phyloP scores from a whole-genome alignment of 2,329 filamentous ascomycete species.

The Talaromyces sp. region DNA sequence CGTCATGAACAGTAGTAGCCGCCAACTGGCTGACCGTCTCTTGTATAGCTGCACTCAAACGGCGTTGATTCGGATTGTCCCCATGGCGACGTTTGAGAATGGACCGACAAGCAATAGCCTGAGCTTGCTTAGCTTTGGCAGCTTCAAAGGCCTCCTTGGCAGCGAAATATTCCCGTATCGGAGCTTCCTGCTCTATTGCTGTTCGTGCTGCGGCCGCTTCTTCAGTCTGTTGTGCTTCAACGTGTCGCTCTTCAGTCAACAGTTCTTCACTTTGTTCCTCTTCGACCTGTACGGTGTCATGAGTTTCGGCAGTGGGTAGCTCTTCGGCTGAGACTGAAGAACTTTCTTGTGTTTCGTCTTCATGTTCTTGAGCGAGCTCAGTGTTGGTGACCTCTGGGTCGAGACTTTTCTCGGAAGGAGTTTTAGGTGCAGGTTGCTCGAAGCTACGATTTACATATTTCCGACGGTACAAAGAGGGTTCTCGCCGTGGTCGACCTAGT shows the following conservation, averaged over 20 bases:
- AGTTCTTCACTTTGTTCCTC: not conserved
- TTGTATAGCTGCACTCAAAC: not conserved
- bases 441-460: not conserved
- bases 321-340: not conserved
- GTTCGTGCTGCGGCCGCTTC: not conserved
- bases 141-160: not conserved
- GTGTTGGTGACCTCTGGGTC: not conserved
- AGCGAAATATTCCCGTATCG: not conserved
- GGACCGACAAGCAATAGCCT: not conserved
- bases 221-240: not conserved
- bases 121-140: not conserved
- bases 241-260: not conserved
- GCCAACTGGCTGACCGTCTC: constrained; percentile 6
- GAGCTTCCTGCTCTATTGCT: not conserved
- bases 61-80: not conserved
- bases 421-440: not conserved
- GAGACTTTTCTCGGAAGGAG: not conserved
- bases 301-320: not conserved
- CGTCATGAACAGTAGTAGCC: constrained; percentile 1
- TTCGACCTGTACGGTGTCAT: not conserved
- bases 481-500: not conserved
- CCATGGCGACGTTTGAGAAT: not conserved
- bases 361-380: not conserved
- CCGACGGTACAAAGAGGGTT: not conserved
- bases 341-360: not conserved